Evolutionary conservation across 2,329 filamentous ascomycete species (phyloP).

Genomic region (Claviceps lovelessii): DNA sequence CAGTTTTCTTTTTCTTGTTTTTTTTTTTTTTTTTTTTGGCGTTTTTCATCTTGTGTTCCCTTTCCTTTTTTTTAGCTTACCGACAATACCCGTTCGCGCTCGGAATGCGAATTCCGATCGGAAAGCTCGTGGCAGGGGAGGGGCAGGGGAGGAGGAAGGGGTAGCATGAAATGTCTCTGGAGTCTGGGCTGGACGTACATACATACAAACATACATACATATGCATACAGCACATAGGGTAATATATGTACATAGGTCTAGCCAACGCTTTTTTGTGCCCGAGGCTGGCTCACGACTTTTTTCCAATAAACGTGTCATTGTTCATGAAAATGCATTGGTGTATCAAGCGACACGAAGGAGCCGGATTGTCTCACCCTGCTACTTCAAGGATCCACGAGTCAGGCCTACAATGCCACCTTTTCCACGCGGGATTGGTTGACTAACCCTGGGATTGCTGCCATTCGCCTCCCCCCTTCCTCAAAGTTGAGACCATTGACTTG

Average conservation of each 20-base stretch:
- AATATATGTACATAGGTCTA: no score
- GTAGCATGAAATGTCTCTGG: neutral
- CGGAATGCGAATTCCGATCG: neutral
- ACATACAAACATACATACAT: neutral
- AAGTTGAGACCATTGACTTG: neutral
- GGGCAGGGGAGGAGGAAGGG: neutral
- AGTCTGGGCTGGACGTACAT: neutral
- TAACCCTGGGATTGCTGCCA: neutral
- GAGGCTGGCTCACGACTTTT: neutral
- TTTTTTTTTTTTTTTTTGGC: neutral
- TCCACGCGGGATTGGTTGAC: neutral
- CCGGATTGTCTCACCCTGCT: neutral
- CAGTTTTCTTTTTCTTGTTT: no score
- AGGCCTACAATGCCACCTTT: neutral
- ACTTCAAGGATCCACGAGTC: neutral
- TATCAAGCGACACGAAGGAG: neutral
- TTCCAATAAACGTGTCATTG: neutral
- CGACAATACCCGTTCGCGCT: neutral
- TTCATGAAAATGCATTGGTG: neutral
- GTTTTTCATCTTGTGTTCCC: neutral
- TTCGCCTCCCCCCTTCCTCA: neutral
- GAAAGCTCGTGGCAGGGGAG: neutral
- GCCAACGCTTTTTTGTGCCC: neutral
- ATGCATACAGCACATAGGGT: no score
- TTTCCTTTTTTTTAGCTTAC: neutral